Conservation (phyloP, 1,284 basidiomycete genomes). For the Caloboletus inedulis region DNA sequence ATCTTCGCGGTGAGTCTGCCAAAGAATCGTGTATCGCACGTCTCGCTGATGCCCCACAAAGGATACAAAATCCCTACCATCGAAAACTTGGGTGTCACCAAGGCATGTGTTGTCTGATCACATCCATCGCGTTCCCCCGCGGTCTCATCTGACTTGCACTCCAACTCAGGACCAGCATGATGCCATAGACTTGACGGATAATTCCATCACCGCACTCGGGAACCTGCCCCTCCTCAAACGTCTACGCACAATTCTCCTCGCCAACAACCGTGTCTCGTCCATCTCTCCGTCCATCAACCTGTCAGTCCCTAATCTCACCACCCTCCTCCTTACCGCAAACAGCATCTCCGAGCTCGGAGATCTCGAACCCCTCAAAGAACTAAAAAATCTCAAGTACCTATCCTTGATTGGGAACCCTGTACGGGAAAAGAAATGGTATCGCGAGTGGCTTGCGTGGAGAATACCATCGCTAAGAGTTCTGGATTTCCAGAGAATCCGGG, state of each 20-base stretch:
- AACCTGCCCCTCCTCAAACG: conserved; percentile 84
- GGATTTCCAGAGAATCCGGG: conserved; percentile 95
- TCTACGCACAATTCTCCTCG: conserved; percentile 75
- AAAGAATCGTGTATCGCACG: conserved; percentile 24
- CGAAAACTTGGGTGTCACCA: conserved; percentile 98
- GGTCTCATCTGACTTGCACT: conserved; percentile 13
- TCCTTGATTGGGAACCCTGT: conserved; percentile 91
- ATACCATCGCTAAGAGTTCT: conserved; percentile 85
- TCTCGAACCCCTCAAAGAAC: conserved; percentile 78
- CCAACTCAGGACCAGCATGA: conserved; percentile 79
- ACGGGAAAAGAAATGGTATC: conserved; percentile 91
- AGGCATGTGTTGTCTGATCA: conserved; percentile 47
- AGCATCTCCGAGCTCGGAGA: conserved; percentile 75
- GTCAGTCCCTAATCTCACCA: conserved; percentile 80
- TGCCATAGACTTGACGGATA: conserved; percentile 95
- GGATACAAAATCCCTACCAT: conserved; percentile 97
- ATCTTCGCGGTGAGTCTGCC: conserved; percentile 76
- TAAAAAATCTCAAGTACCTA: conserved; percentile 78
- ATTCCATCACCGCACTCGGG: conserved; percentile 85
- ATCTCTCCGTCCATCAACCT: conserved; percentile 80
- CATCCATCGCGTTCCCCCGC: conserved; percentile 2
- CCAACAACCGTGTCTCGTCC: conserved; percentile 84
- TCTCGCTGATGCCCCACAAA: conserved; percentile 35
- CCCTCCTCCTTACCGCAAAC: conserved; percentile 80
- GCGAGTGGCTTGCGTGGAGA: conserved; percentile 89